Evolutionary conservation across 208 protist species (phyloP).

Genomic region (Trichomonas gallinae): DNA sequence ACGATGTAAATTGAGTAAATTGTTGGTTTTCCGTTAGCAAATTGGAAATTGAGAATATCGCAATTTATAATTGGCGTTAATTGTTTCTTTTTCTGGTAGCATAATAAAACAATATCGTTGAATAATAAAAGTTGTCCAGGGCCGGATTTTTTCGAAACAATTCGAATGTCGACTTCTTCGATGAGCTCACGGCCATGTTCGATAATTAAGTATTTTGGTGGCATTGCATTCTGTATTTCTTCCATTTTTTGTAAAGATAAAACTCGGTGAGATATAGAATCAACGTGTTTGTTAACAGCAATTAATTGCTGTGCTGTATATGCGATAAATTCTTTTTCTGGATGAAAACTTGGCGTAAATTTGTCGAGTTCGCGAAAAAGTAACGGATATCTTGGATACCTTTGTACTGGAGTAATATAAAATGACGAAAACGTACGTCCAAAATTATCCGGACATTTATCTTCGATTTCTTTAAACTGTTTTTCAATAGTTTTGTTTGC

Average conservation of each 20-base stretch:
- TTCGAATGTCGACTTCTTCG: not conserved
- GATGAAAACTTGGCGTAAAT: not conserved
- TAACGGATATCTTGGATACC: not conserved
- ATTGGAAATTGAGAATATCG: not conserved
- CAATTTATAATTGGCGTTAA: not conserved
- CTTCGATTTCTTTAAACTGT: constrained; percentile 9
- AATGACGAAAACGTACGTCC: not conserved
- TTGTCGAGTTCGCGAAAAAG: not conserved
- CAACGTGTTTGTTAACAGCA: not conserved
- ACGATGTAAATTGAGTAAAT: not conserved
- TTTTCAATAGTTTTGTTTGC: not conserved
- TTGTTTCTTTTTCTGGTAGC: not conserved
- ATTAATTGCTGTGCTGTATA: not conserved
- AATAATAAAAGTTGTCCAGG: not conserved
- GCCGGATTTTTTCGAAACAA: not conserved
- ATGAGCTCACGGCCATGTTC: not conserved
- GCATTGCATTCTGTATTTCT: not conserved
- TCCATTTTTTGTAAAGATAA: not conserved
- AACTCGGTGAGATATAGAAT: not conserved
- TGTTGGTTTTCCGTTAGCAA: not conserved
- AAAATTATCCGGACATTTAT: not conserved
- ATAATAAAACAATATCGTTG: not conserved
- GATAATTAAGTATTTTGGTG: not conserved
- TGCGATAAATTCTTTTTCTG: not conserved
- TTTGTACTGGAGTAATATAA: not conserved